Percentiles rank a stretch among this genome's conserved stretches.
Conservation (phyloP, 768 basidiomycete genomes). For the Xerocomellus dryophilus region DNA sequence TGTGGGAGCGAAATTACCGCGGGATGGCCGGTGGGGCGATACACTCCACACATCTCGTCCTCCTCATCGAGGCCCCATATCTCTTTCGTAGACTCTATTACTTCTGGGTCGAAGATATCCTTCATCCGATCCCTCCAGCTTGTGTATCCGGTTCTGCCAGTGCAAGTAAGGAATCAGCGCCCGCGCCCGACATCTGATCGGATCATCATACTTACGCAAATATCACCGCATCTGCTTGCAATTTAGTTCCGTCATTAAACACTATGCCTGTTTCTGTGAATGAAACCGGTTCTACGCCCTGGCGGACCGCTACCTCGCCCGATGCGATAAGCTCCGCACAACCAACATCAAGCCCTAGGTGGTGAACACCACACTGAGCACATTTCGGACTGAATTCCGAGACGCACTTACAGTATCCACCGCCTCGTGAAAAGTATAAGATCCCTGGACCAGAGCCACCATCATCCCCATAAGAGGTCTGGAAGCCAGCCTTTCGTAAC, state of each 20-base stretch:
- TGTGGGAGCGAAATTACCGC: background rate
- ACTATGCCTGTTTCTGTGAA: background rate
- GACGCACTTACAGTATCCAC: conserved; percentile 1
- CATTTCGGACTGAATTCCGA: background rate
- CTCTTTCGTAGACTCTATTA: conserved; percentile 3
- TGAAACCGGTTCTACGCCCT: conserved; percentile 3
- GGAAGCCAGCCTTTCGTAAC: conserved; percentile 4
- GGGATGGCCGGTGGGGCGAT: conserved; percentile 6
- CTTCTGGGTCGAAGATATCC: background rate
- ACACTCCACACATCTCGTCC: conserved; percentile 1
- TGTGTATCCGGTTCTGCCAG: conserved; percentile 3
- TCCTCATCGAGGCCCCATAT: conserved; percentile 5
- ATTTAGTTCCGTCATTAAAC: background rate
- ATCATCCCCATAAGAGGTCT: background rate
- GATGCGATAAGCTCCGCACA: conserved; percentile 1
- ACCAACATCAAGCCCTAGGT: conserved; percentile 5
- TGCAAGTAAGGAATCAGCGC: background rate
- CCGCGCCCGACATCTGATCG: background rate
- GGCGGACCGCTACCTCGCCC: background rate
- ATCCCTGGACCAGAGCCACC: background rate
- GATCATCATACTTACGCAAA: background rate
- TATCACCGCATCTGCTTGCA: conserved; percentile 2
- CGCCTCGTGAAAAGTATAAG: conserved; percentile 3
- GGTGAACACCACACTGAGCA: background rate
- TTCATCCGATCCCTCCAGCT: conserved; percentile 4